Percentiles rank a stretch among this genome's conserved stretches.
These are phyloP conservation scores for Hibiscus trionum DNA, from an alignment of 345 rosid species.

Conservation along the genomic window DNA sequence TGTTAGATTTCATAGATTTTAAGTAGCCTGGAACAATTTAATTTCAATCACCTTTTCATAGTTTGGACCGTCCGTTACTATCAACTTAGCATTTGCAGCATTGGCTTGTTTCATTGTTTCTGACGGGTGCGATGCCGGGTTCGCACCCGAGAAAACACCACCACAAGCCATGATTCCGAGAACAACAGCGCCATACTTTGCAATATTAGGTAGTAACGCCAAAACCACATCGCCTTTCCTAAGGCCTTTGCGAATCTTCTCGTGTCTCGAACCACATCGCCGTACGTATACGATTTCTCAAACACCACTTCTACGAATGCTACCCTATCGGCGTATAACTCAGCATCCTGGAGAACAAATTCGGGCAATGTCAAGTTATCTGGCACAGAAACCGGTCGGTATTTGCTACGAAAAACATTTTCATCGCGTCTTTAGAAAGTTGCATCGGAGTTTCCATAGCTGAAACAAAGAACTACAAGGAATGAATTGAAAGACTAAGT, in stretches of 20 bases:
- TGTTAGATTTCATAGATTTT: background rate
- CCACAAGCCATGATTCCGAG: constrained; percentile 93
- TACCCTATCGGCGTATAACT: constrained; percentile 51
- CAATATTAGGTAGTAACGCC: constrained; percentile 82
- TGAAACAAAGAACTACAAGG: background rate
- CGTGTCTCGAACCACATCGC: constrained; percentile 57
- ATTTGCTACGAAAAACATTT: constrained; percentile 54
- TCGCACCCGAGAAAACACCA: constrained; percentile 81
- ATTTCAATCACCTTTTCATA: constrained; percentile 51
- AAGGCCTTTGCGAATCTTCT: constrained; percentile 72
- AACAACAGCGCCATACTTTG: constrained; percentile 72
- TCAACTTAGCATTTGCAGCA: constrained; percentile 69
- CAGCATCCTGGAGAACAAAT: constrained; percentile 74
- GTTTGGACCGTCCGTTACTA: constrained; percentile 52
- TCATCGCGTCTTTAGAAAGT: constrained; percentile 6
- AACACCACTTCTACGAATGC: constrained; percentile 80
- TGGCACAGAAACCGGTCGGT: constrained; percentile 56
- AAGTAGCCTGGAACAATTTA: background rate
- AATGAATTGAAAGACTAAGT: background rate
- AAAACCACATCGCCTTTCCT: constrained; percentile 77
- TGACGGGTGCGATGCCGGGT: constrained; percentile 63
- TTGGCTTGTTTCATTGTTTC: constrained; percentile 81
- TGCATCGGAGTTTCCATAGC: background rate
- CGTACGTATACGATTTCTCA: constrained; percentile 62
- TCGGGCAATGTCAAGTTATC: constrained; percentile 62